A percentile compares a stretch with the other conserved stretches of the same genome.
These are phyloP conservation scores for Annona cherimola DNA, from an alignment of 164 flowering plant species.

Conservation along the genomic window DNA sequence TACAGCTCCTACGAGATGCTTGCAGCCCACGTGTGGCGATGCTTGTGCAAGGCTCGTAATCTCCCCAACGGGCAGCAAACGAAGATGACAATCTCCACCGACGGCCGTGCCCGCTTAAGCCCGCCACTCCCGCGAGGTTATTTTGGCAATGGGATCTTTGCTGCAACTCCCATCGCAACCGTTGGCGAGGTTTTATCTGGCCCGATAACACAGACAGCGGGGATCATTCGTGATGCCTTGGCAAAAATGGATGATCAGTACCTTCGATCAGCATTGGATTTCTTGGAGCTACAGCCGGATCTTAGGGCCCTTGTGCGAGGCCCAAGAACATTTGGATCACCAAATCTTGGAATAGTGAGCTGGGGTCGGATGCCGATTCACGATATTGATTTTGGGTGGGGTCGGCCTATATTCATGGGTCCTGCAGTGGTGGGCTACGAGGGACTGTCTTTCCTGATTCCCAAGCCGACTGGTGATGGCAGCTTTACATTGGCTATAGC, in stretches of 20 bases:
- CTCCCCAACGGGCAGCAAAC: slow-evolving; percentile 17
- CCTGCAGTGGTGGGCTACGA: slow-evolving; percentile 30
- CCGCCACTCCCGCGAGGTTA: slow-evolving; percentile 25
- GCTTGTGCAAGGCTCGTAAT: slow-evolving; percentile 28
- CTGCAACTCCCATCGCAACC: background rate
- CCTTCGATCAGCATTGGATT: slow-evolving; percentile 55
- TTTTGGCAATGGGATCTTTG: slow-evolving; percentile 27
- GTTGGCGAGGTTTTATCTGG: slow-evolving; percentile 22
- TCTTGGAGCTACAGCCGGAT: slow-evolving; percentile 57
- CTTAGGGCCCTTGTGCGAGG: slow-evolving; percentile 47
- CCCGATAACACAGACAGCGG: slow-evolving; percentile 29
- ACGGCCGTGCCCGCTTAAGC: slow-evolving; percentile 16
- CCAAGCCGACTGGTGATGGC: slow-evolving; percentile 33
- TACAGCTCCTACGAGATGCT: slow-evolving; percentile 30
- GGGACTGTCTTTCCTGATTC: slow-evolving; percentile 33
- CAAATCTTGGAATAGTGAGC: slow-evolving; percentile 26
- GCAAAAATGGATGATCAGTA: slow-evolving; percentile 22
- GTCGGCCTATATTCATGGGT: slow-evolving; percentile 37
- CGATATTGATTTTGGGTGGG: slow-evolving; percentile 47
- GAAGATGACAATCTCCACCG: slow-evolving; percentile 10
- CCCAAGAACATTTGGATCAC: slow-evolving; percentile 42
- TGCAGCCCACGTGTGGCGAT: slow-evolving; percentile 35
- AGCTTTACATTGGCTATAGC: slow-evolving; percentile 28
- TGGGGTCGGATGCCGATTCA: slow-evolving; percentile 29
- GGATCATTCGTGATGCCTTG: slow-evolving; percentile 36